phyloP scores from a whole-genome alignment of 495 filamentous ascomycete species.

The Podospora pseudopauciseta region DNA sequence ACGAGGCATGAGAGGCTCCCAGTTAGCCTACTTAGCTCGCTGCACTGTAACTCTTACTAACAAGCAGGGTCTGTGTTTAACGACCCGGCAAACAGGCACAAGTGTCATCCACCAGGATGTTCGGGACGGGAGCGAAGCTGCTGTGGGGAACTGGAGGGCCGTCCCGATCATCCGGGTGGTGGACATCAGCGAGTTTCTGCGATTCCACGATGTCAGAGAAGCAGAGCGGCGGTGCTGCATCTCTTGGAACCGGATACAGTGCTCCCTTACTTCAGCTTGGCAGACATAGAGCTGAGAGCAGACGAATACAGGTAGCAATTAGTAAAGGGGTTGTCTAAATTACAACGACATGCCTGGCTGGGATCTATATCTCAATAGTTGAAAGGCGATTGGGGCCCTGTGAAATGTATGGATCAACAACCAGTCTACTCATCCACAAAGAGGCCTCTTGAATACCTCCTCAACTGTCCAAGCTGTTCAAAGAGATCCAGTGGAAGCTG shows the following conservation, averaged over 20 bases:
- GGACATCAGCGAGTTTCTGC: background rate
- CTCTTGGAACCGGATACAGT: background rate
- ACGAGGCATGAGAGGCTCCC: background rate
- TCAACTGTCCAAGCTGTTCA: no score
- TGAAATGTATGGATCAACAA: no score
- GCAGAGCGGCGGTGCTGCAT: background rate
- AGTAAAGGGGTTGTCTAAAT: no score
- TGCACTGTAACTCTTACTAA: conserved; percentile 4
- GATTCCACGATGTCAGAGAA: background rate
- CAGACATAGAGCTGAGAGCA: no score
- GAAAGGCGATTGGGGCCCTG: no score
- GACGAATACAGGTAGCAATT: no score
- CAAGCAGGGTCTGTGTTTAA: conserved; percentile 1
- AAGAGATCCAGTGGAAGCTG: no score
- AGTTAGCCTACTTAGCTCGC: background rate
- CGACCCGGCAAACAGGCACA: conserved; percentile 2
- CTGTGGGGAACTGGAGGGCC: conserved; percentile 12
- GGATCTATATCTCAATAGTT: no score
- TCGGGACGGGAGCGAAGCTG: conserved; percentile 6
- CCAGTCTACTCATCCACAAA: no score
- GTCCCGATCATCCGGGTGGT: conserved; percentile 6
- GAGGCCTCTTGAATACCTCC: no score
- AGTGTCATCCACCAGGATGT: conserved; percentile 7
- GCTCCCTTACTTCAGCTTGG: background rate
- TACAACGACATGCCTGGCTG: no score